phyloP scores from a whole-genome alignment of 441 rosid species.

The Pelargonium cotyledonis region DNA sequence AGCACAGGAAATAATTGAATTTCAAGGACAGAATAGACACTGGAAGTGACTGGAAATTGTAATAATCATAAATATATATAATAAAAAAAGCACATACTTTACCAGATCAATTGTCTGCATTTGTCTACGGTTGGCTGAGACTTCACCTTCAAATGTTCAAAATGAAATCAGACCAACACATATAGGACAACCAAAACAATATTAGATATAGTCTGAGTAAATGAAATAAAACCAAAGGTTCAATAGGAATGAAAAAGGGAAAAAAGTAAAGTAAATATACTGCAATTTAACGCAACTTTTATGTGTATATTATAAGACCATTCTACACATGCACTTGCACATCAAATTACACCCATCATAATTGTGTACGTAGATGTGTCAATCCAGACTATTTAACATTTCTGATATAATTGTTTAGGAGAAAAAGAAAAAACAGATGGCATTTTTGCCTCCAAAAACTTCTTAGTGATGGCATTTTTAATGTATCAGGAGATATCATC shows the following conservation, averaged over 20 bases:
- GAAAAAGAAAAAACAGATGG: too few relatives aligned
- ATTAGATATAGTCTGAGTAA: neutral
- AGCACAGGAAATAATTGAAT: neutral
- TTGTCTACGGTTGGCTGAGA: slow-evolving; percentile 70
- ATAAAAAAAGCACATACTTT: slow-evolving; percentile 22
- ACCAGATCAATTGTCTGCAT: slow-evolving; percentile 66
- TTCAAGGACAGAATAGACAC: neutral
- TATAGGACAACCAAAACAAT: slow-evolving; percentile 2
- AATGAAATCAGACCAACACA: slow-evolving; percentile 19
- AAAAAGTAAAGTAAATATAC: neutral
- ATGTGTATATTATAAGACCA: too few relatives aligned
- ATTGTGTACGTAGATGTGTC: too few relatives aligned
- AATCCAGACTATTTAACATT: too few relatives aligned
- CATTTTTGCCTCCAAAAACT: too few relatives aligned
- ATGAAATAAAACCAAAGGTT: neutral
- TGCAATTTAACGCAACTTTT: neutral
- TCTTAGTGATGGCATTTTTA: too few relatives aligned
- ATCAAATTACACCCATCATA: too few relatives aligned
- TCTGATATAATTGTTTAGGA: too few relatives aligned
- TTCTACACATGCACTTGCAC: too few relatives aligned
- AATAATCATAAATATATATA: neutral
- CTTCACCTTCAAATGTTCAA: slow-evolving; percentile 59
- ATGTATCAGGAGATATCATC: too few relatives aligned
- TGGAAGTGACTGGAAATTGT: neutral
- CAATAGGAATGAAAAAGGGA: neutral